Conservation (phyloP, 2,329 filamentous ascomycete genomes). For the Metarhizium album region DNA sequence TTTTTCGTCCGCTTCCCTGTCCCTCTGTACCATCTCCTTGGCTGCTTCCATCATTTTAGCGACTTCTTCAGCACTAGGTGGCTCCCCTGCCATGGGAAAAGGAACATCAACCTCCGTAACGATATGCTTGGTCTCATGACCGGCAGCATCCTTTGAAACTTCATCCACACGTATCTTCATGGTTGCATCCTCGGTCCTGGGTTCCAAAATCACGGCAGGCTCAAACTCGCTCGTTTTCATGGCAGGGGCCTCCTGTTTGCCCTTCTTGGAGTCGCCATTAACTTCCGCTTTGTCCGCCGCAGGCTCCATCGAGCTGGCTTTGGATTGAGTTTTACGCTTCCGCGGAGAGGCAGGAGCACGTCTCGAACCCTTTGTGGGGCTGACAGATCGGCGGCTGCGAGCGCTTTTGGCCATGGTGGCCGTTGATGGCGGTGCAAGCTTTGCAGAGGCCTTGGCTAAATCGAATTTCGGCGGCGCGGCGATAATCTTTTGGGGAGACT, state of each 20-base stretch:
- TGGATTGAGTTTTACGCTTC: slow-evolving; percentile 38
- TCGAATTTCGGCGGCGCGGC: slow-evolving; percentile 73
- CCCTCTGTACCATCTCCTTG: slow-evolving; percentile 74
- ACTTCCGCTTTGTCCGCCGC: slow-evolving; percentile 16
- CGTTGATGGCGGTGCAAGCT: slow-evolving; percentile 39
- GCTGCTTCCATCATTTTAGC: slow-evolving; percentile 77
- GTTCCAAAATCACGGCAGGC: slow-evolving; percentile 35
- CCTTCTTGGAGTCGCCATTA: slow-evolving; percentile 21
- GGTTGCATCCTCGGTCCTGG: slow-evolving; percentile 44
- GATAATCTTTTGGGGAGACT: slow-evolving; percentile 66
- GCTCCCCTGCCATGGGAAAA: slow-evolving; percentile 42
- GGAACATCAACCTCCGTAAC: slow-evolving; percentile 70
- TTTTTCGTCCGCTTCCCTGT: slow-evolving; percentile 34
- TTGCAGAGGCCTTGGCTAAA: slow-evolving; percentile 31
- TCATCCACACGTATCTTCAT: slow-evolving; percentile 62
- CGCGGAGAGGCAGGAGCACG: slow-evolving; percentile 41
- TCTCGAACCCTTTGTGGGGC: slow-evolving; percentile 40
- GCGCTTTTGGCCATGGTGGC: slow-evolving; percentile 32
- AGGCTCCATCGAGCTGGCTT: slow-evolving; percentile 27
- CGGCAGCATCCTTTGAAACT: slow-evolving; percentile 40
- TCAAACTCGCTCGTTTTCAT: slow-evolving; percentile 41
- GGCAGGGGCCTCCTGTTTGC: slow-evolving; percentile 22
- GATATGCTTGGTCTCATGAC: slow-evolving; percentile 58
- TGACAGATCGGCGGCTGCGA: slow-evolving; percentile 46
- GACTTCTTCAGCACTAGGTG: slow-evolving; percentile 67